Base-by-base conservation (phyloP, 176 grass and related monocot genomes). In the Carex parvula region DNA sequence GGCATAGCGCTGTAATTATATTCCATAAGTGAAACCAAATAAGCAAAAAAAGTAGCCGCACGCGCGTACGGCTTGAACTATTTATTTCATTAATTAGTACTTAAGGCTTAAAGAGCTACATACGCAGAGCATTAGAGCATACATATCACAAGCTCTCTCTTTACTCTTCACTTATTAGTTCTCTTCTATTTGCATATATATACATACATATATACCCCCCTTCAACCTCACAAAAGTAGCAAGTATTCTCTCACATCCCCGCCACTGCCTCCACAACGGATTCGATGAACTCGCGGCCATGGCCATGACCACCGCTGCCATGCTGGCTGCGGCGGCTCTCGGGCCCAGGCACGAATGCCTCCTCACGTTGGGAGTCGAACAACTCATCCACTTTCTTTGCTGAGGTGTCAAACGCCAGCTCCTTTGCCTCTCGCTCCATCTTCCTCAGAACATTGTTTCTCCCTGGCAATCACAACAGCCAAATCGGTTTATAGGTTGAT, bases 341-440 rank as follows among this genome's bases (percentile, higher is more conserved):
- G 0, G 90, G 92, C 6, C 92, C 89, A 8, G 84, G 14, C 9
- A 98, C 1, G 82, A 98, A 92, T 0, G 73, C 73, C 21, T 64
- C 26, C 4, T 88, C 95, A 2, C 69, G 81, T 73, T 91, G 84
- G 0, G 85, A 78, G 52, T 87, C 18, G 64, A 98, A 70, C 78
- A 93, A 77, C 90, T 91, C 79, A 44, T 98, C 90, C 35, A 98
- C 89, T 84, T 91, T 87, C 79, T 12, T 84, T 2, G 74, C 69
- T n/a, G 83, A 68, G 8, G 56, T 52, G 66, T 57, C 92, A 85
- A 97, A 94, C 0, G 89, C 58, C 54, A 97, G 85, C 86, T 90
- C 95, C 92, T 94, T 91, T 20, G 95, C 90, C 10, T 86, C 62
- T 13, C 2, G 13, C 55, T 89, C 89, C 72, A 97, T 85, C 78